phyloP scores from a whole-genome alignment of 2,329 filamentous ascomycete genomes.

The Dendrostoma leiphaemia region DNA sequence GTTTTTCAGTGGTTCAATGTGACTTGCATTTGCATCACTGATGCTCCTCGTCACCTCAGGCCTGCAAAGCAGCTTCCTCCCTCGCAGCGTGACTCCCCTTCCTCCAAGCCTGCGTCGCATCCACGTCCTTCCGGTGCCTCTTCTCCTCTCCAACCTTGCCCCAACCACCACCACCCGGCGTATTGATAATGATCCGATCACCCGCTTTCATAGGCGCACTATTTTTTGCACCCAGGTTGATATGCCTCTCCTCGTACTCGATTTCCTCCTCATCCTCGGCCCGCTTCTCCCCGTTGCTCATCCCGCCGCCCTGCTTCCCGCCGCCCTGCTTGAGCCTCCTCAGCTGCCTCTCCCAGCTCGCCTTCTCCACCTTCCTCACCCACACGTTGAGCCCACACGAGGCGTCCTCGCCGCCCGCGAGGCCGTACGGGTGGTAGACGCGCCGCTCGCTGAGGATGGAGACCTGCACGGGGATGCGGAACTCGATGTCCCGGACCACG shows the following conservation, averaged over 20 bases:
- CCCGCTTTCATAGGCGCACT: slow-evolving; percentile 73
- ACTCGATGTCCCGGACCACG: slow-evolving; percentile 77
- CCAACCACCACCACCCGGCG: slow-evolving; percentile 80
- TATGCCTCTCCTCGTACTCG: slow-evolving; percentile 57
- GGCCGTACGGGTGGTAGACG: slow-evolving; percentile 76
- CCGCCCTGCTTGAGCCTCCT: slow-evolving; percentile 34
- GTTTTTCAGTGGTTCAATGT: too few relatives aligned
- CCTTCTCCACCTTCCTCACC: slow-evolving; percentile 69
- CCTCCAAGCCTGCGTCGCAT: slow-evolving; percentile 54
- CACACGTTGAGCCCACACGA: slow-evolving; percentile 81
- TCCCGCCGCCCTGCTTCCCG: slow-evolving; percentile 19
- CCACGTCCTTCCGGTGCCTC: slow-evolving; percentile 45
- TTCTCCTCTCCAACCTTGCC: slow-evolving; percentile 59
- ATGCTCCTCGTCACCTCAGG: too few relatives aligned
- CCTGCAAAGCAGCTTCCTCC: slow-evolving; percentile 59
- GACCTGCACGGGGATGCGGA: slow-evolving; percentile 73
- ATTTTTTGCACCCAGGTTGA: slow-evolving; percentile 79
- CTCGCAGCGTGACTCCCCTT: slow-evolving; percentile 56
- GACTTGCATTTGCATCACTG: too few relatives aligned
- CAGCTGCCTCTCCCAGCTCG: slow-evolving; percentile 45
- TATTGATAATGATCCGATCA: slow-evolving; percentile 74
- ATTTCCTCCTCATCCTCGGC: slow-evolving; percentile 27
- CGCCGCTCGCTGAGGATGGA: slow-evolving; percentile 76
- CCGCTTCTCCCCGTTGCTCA: slow-evolving; percentile 20
- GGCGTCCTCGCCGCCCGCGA: slow-evolving; percentile 79